Evolutionary conservation across 306 rosid species (phyloP).

Genomic region (Casuarina equisetifolia): DNA sequence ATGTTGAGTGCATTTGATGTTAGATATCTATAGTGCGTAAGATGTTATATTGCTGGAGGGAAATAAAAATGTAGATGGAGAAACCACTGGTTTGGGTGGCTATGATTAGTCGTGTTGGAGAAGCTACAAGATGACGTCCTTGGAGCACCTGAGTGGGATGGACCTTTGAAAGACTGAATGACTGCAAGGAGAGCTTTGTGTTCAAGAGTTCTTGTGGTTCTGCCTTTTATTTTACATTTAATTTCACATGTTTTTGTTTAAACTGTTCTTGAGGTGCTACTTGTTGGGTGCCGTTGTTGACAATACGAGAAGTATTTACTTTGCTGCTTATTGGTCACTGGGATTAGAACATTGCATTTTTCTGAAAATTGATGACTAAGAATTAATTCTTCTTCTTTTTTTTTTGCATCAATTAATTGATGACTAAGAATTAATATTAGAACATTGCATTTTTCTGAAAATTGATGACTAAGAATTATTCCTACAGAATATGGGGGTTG

Average conservation of each 20-base stretch:
- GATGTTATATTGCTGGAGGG: background rate
- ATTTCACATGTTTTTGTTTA: too few relatives aligned
- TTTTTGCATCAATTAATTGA: too few relatives aligned
- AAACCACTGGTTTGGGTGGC: background rate
- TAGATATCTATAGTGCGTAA: background rate
- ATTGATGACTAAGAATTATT: background rate
- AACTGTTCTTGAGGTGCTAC: background rate
- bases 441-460: background rate
- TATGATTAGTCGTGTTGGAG: background rate
- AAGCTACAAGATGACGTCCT: background rate
- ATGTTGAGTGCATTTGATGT: background rate
- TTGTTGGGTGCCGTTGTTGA: background rate
- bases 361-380: background rate
- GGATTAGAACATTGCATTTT: background rate
- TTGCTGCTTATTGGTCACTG: background rate
- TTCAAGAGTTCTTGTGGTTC: background rate
- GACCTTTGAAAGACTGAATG: background rate
- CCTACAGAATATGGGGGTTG: background rate
- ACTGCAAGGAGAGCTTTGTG: background rate
- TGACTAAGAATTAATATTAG: too few relatives aligned
- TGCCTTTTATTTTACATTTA: too few relatives aligned
- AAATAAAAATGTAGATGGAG: too few relatives aligned
- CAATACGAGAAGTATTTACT: background rate
- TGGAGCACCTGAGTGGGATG: background rate
- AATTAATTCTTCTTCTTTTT: background rate